Base-by-base conservation (phyloP, 164 flowering plant genomes). In the Cinnamomum micranthum region DNA sequence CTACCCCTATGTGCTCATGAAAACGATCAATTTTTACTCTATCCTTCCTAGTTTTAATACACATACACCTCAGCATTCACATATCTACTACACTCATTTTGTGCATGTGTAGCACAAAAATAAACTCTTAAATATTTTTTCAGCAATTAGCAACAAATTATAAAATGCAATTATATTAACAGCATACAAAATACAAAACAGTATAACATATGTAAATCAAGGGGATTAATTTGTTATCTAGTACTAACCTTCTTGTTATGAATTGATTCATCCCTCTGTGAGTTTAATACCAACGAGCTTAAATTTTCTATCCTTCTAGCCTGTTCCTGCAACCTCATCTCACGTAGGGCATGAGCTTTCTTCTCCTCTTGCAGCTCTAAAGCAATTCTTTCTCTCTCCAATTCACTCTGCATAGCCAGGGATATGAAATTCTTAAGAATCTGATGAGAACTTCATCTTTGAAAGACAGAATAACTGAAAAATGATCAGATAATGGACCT, bases 341-440 rank as follows among this genome's bases (percentile, higher is more conserved):
- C 98, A 23, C 90, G 84, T 77, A 90, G 89, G 60, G 88, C 94
- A 83, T 93, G 98, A 75, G 92, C 93, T 86, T 88, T 88, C 85
- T 92, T 96, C 85, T 92, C 97, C 82, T 90, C 97, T 83, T 90
- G 97, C 85, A 96, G 80, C 83, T 93, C 99, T 85, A 92, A 80
- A 76, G 97, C 86, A 70, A 95, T 95, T 25, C 98, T 84, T 85
- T 95, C 99, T 78, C 96, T 90, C 80, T 95, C 99, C 76, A 95
- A 58, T 77, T 93, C 99, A 85, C 92, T 90, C 99, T 96, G 72
- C 27, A 77, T 19, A 50, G 50, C 28, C 13, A 75, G 69, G 59
- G 15, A 68, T 25, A 60, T 17, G 31, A 41, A 76, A 75, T 10
- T 50, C 23, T 63, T 60, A 73, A 52, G 51, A 47, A 19, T 59